Conservation (phyloP, 495 filamentous ascomycete species). For the Hyaloscypha variabilis region DNA sequence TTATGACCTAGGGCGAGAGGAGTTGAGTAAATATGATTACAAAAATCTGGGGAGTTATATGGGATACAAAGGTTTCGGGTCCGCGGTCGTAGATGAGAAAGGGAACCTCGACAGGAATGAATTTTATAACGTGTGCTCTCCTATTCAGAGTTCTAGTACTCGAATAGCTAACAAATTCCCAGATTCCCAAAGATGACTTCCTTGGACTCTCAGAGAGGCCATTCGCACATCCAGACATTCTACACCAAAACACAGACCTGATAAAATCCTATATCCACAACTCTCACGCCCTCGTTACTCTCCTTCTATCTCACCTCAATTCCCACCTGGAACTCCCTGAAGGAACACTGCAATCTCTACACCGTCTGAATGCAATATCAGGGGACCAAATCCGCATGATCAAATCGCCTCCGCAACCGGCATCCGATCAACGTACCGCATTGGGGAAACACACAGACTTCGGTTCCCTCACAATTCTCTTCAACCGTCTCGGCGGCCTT, state of each 20-base stretch:
- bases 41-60: slow-evolving; percentile 41
- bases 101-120: slow-evolving; percentile 61
- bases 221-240: slow-evolving; percentile 48
- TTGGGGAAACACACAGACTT: slow-evolving; percentile 86
- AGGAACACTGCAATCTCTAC: slow-evolving; percentile 47
- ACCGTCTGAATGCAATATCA: slow-evolving; percentile 49
- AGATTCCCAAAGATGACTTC: slow-evolving; percentile 57
- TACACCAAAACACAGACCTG: slow-evolving; percentile 41
- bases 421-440: slow-evolving; percentile 41
- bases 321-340: slow-evolving; percentile 50
- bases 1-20: slow-evolving; percentile 52
- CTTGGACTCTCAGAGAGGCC: slow-evolving; percentile 41
- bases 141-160: slow-evolving; percentile 5
- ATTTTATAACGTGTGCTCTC: slow-evolving; percentile 59
- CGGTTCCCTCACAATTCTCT: slow-evolving; percentile 85
- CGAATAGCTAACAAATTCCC: background rate
- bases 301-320: slow-evolving; percentile 54
- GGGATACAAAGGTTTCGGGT: slow-evolving; percentile 61
- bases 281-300: slow-evolving; percentile 51
- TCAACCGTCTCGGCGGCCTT: slow-evolving; percentile 79
- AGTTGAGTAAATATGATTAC: slow-evolving; percentile 57
- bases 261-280: slow-evolving; percentile 49
- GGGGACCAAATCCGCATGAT: slow-evolving; percentile 65
- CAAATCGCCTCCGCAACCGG: slow-evolving; percentile 46
- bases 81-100: slow-evolving; percentile 49